Conservation (phyloP, 1,284 basidiomycete genomes). For the Leccinum griseonigrum region DNA sequence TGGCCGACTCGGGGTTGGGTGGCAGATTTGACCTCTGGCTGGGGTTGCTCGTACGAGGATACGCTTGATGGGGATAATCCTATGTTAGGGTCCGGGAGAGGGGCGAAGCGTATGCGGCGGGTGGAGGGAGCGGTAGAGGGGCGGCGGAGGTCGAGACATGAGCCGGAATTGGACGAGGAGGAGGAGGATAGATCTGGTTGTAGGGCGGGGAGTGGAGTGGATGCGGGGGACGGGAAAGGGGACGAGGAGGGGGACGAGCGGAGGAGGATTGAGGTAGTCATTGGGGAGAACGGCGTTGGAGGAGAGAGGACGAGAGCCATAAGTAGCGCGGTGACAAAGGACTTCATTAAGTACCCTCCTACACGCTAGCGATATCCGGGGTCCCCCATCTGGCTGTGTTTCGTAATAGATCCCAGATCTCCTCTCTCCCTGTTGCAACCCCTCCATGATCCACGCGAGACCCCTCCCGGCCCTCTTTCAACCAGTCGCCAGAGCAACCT, state of each 20-base stretch:
- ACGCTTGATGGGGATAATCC: conserved; percentile 28
- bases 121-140: conserved; percentile 20
- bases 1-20: background rate
- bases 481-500: background rate
- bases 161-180: conserved; percentile 20
- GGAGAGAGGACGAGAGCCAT: conserved; percentile 14
- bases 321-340: background rate
- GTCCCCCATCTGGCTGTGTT: conserved; percentile 20
- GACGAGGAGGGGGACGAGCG: conserved; percentile 17
- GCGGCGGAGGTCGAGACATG: conserved; percentile 16
- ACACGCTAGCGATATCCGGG: conserved; percentile 17
- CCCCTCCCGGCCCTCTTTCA: background rate
- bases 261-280: conserved; percentile 23
- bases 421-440: background rate
- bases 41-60: conserved; percentile 15
- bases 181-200: conserved; percentile 31
- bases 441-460: background rate
- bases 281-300: conserved; percentile 3
- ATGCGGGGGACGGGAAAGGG: conserved; percentile 26
- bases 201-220: conserved; percentile 36
- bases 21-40: conserved; percentile 9
- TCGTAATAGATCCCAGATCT: conserved; percentile 16
- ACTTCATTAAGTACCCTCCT: conserved; percentile 5
- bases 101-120: conserved; percentile 68
- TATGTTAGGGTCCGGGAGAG: conserved; percentile 64